Conservation (phyloP, 352 stramenopile species). For the Phytophthora palmivora region DNA sequence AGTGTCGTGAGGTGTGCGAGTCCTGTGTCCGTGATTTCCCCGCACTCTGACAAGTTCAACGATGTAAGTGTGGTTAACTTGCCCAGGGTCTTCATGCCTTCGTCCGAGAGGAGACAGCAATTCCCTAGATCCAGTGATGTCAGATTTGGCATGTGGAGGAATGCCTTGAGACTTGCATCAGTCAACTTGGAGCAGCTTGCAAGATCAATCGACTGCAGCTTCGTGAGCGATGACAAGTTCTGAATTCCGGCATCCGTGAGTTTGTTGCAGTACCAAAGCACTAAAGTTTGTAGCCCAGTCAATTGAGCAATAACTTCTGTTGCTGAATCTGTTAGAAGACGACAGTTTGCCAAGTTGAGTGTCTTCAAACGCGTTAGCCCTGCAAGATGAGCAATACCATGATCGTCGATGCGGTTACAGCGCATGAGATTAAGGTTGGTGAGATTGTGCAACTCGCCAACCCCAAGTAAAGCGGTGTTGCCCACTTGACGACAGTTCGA, state of each 20-base stretch:
- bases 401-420: constrained; percentile 75
- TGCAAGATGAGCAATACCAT: constrained; percentile 52
- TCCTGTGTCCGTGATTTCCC: constrained; percentile 70
- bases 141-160: constrained; percentile 61
- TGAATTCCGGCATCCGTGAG: constrained; percentile 69
- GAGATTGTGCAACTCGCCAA: constrained; percentile 64
- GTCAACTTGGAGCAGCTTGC: constrained; percentile 79
- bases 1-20: constrained; percentile 56
- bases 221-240: constrained; percentile 46
- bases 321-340: constrained; percentile 69
- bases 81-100: constrained; percentile 56
- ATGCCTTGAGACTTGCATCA: constrained; percentile 53
- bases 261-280: constrained; percentile 89
- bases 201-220: constrained; percentile 74
- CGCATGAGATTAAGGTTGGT: constrained; percentile 85
- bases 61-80: constrained; percentile 64
- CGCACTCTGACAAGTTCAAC: constrained; percentile 77
- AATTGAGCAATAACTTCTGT: constrained; percentile 53
- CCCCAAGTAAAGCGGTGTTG: constrained; percentile 61
- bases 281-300: constrained; percentile 61
- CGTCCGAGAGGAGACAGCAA: constrained; percentile 74
- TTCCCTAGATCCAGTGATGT: constrained; percentile 84
- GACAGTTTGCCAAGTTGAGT: constrained; percentile 85
- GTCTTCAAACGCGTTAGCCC: constrained; percentile 59
- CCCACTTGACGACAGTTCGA: constrained; percentile 79